phyloP scores from a whole-genome alignment of 2,329 filamentous ascomycete species.

The Hysterium pulicare region DNA sequence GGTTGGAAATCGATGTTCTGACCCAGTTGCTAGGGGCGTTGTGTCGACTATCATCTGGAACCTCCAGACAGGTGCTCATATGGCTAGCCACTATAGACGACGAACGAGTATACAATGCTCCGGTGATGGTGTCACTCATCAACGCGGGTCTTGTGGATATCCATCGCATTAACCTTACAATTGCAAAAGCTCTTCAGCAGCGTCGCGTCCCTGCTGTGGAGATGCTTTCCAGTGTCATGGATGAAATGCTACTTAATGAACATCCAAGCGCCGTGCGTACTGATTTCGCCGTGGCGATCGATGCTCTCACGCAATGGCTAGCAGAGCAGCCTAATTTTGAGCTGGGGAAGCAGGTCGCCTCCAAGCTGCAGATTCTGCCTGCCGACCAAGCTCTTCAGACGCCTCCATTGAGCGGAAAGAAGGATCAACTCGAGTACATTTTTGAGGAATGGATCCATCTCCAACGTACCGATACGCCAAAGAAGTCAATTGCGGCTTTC shows the following conservation, averaged over 20 bases:
- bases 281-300: conserved; percentile 80
- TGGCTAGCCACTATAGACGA: conserved; percentile 53
- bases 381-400: conserved; percentile 49
- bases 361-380: conserved; percentile 60
- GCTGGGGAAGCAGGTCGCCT: conserved; percentile 68
- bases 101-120: conserved; percentile 58
- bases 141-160: conserved; percentile 60
- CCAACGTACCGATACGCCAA: conserved; percentile 70
- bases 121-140: conserved; percentile 59
- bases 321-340: conserved; percentile 65
- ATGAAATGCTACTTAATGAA: conserved; percentile 74
- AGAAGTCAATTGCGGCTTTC: conserved; percentile 71
- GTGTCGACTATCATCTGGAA: conserved; percentile 58
- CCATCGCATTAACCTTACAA: conserved; percentile 57
- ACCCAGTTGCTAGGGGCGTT: conserved; percentile 59
- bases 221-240: conserved; percentile 75
- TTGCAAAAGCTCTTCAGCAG: conserved; percentile 68
- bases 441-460: conserved; percentile 94
- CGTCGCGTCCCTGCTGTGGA: conserved; percentile 70
- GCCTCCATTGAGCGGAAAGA: conserved; percentile 58
- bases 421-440: conserved; percentile 87
- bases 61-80: conserved; percentile 52
- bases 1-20: conserved; percentile 61
- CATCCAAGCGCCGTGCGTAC: conserved; percentile 75
- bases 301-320: conserved; percentile 79